Percentiles rank a stretch among this genome's conserved stretches.
phyloP scores from a whole-genome alignment of 1,284 basidiomycete genomes.

The Veloboletus limbatus region DNA sequence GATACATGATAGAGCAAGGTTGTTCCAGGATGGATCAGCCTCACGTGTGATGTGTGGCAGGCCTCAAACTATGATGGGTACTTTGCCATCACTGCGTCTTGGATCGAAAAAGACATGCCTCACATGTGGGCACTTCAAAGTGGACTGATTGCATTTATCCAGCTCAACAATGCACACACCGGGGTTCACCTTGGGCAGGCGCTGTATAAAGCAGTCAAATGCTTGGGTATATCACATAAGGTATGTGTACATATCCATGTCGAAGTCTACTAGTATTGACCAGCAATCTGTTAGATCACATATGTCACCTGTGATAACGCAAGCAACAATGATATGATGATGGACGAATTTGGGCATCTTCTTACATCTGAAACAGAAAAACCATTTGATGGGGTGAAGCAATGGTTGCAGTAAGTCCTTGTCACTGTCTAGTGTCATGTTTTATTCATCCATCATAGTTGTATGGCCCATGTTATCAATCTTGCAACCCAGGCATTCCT shows the following conservation, averaged over 20 bases:
- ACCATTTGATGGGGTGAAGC: too few relatives aligned
- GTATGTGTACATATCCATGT: too few relatives aligned
- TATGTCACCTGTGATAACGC: too few relatives aligned
- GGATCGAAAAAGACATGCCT: too few relatives aligned
- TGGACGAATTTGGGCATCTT: not conserved
- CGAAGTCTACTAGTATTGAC: too few relatives aligned
- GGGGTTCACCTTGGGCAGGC: conserved; percentile 1
- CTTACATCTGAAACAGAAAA: not conserved
- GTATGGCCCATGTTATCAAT: conserved; percentile 8
- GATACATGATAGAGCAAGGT: too few relatives aligned
- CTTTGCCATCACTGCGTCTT: too few relatives aligned
- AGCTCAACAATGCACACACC: conserved; percentile 1
- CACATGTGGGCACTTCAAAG: not conserved
- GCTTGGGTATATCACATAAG: not conserved
- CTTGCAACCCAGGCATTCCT: conserved; percentile 1
- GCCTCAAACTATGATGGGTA: too few relatives aligned
- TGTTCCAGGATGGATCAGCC: too few relatives aligned
- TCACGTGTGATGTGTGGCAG: too few relatives aligned
- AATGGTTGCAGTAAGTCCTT: not conserved
- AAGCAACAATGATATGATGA: not conserved
- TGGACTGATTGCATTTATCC: not conserved
- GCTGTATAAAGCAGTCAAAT: conserved; percentile 2
- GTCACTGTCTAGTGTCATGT: too few relatives aligned
- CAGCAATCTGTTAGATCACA: too few relatives aligned
- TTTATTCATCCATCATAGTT: not conserved